Percentiles rank a stretch among this genome's conserved stretches.
Evolutionary conservation across 306 rosid genomes (phyloP).

Genomic region (Begonia peltatifolia): DNA sequence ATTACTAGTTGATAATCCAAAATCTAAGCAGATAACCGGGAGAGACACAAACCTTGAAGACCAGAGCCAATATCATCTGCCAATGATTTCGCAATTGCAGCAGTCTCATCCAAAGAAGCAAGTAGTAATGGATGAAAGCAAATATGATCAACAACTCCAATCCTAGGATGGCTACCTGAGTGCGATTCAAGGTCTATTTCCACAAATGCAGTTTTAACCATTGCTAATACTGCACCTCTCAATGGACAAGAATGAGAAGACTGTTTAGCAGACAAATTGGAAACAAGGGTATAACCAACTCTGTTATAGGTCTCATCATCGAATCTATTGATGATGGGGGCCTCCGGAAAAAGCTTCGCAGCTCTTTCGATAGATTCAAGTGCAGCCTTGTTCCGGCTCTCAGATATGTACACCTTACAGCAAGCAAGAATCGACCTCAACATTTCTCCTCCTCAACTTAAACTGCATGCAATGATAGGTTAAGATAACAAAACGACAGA

Average conservation of each 20-base stretch:
- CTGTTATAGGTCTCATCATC: slow-evolving; percentile 70
- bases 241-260: slow-evolving; percentile 26
- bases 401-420: slow-evolving; percentile 90
- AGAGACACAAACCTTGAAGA: slow-evolving; percentile 53
- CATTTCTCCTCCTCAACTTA: slow-evolving; percentile 26
- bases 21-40: neutral
- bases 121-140: slow-evolving; percentile 68
- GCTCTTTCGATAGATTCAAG: slow-evolving; percentile 59
- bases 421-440: slow-evolving; percentile 52
- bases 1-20: neutral
- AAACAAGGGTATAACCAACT: slow-evolving; percentile 82
- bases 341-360: slow-evolving; percentile 43
- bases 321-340: slow-evolving; percentile 60
- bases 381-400: slow-evolving; percentile 63
- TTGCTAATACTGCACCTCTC: slow-evolving; percentile 48
- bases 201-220: slow-evolving; percentile 71
- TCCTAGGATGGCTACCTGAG: slow-evolving; percentile 76
- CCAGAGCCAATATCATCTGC: slow-evolving; percentile 42
- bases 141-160: slow-evolving; percentile 79
- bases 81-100: slow-evolving; percentile 42
- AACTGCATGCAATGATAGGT: slow-evolving; percentile 13
- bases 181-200: slow-evolving; percentile 46
- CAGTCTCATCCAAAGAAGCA: slow-evolving; percentile 54
- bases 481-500: slow-evolving; percentile 4
- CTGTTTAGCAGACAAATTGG: slow-evolving; percentile 26